Evolutionary conservation across 2,329 filamentous ascomycete species (phyloP).

Genomic region (Trichoderma cornu-damae): DNA sequence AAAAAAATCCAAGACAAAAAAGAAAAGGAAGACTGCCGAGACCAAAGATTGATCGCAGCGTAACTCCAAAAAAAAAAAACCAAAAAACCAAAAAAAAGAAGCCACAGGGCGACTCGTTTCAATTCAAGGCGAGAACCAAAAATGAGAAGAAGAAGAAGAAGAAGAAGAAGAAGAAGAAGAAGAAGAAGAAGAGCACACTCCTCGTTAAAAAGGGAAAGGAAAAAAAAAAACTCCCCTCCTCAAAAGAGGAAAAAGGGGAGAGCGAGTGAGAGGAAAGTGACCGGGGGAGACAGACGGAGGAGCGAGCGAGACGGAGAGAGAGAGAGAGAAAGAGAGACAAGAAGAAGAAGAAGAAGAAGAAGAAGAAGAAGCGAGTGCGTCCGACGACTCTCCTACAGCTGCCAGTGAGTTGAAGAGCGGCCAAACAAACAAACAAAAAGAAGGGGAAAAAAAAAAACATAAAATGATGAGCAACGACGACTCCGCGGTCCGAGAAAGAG

Average conservation of each 20-base stretch:
- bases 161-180: not conserved
- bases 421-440: too few relatives aligned
- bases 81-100: too few relatives aligned
- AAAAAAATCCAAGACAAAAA: too few relatives aligned
- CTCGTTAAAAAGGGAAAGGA: not conserved
- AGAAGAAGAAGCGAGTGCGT: not conserved
- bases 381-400: not conserved
- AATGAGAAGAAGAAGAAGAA: too few relatives aligned
- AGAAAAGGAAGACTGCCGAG: too few relatives aligned
- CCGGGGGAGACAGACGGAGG: not conserved
- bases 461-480: not conserved
- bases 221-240: not conserved
- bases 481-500: conserved; percentile 10
- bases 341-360: not conserved
- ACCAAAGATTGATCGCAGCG: not conserved
- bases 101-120: too few relatives aligned
- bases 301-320: not conserved
- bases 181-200: not conserved
- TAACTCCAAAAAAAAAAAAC: not conserved
- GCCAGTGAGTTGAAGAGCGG: conserved; percentile 3
- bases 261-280: conserved; percentile 3
- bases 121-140: not conserved
- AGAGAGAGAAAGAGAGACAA: not conserved
- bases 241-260: not conserved
- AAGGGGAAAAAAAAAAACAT: not conserved